Evolutionary conservation across 1,284 basidiomycete species (phyloP).

Genomic region (Fomes fomentarius): DNA sequence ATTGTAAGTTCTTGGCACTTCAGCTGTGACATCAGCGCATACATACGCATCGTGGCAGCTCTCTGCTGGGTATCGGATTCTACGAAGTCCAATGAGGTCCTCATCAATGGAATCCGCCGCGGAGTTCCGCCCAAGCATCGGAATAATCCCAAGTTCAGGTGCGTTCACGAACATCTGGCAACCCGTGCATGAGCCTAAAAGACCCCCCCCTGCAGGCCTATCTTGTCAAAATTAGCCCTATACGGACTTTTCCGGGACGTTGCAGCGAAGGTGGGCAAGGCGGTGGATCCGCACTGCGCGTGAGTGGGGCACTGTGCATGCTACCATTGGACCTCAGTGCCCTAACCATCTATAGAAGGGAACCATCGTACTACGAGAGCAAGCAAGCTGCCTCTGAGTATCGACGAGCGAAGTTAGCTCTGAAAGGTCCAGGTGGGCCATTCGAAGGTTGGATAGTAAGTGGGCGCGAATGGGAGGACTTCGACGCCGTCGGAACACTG

Average conservation of each 20-base stretch:
- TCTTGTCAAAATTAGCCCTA: conserved; percentile 36
- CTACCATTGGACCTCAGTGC: not conserved
- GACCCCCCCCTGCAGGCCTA: conserved; percentile 34
- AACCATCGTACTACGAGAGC: conserved; percentile 24
- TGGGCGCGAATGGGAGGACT: conserved; percentile 35
- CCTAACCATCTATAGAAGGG: not conserved
- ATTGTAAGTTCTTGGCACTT: conserved; percentile 53
- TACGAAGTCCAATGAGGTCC: conserved; percentile 49
- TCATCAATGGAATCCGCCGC: conserved; percentile 78
- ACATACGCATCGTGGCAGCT: conserved; percentile 42
- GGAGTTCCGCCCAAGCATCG: conserved; percentile 75
- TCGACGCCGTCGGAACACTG: conserved; percentile 21
- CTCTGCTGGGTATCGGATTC: conserved; percentile 70
- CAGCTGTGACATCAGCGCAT: not conserved
- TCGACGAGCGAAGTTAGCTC: conserved; percentile 27
- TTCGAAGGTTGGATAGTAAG: conserved; percentile 38
- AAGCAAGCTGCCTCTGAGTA: conserved; percentile 28
- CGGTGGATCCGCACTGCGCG: not conserved
- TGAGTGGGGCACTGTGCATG: no score
- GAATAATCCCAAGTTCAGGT: conserved; percentile 65
- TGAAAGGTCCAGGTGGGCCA: conserved; percentile 28
- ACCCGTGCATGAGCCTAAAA: no score
- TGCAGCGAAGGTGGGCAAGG: not conserved
- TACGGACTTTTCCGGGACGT: conserved; percentile 27
- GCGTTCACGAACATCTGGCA: no score